Evolutionary conservation across 176 grass and related monocot genomes (phyloP), one percentile per base, ranked within the genome.

Genomic region (Carex pumila): DNA sequence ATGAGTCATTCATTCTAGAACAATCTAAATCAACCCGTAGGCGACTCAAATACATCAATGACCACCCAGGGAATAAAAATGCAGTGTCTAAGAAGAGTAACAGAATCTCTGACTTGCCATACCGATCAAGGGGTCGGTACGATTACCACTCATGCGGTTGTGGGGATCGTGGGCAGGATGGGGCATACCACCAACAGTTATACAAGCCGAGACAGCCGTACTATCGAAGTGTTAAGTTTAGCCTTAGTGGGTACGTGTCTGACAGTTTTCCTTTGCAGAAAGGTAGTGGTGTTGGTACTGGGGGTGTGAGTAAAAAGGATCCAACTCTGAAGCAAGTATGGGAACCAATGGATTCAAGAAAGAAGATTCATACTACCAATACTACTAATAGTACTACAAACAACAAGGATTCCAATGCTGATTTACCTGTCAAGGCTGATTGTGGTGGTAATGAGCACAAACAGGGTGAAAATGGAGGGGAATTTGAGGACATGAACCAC

Each of bases 311-410:
- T 63, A 91, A 92, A 88, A 98, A 90, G 86, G 87, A 84, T 87
- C 36, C 71, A 67, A 74, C 76, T 60, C 85, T 86, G 47, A 98
- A 98, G 81, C 91, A 98, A 90, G 89, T 98, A 68, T 98, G 92
- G 95, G 95, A 95, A 82, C 88, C 92, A 59, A 71, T 88, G 90
- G 87, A 91, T 97, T 79, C 87, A 79, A 89, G 87, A 81, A 97
- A 89, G 81, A 95, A 86, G 65, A 88, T 55, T 79, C 43, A 56
- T 77, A 89, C 84, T 83, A 66, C 79, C 0, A 83, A 52, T 52
- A 89, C 68, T 64, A 89, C 63, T 64, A 50, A 86, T 81, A 58
- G 79, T 87, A 50, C 36, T 31, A 60, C 71, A 52, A 60, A 43
- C 59, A 39, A 83, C 65, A 70, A 87, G 64, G 50, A 82, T 47